Conservation (phyloP, 2,329 filamentous ascomycete species). For the Stemphylium lycopersici region DNA sequence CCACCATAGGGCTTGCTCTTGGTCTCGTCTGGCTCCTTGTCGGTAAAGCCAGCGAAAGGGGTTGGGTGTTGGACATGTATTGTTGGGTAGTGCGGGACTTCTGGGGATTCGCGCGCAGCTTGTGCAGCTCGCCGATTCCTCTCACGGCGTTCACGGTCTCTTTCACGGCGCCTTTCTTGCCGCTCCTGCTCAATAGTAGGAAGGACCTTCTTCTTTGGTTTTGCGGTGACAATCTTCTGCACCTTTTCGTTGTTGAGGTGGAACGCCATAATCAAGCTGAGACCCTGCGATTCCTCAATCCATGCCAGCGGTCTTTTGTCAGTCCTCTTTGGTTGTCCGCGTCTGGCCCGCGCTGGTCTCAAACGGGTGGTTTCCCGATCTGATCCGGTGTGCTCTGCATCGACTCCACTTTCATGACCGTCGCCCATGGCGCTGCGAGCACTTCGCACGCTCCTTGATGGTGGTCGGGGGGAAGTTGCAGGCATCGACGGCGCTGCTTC, state of each 20-base stretch:
- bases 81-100: conserved; percentile 62
- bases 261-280: conserved; percentile 43
- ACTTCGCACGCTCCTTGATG: conserved; percentile 31
- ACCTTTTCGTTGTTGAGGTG: conserved; percentile 61
- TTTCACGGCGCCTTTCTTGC: conserved; percentile 41
- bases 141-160: conserved; percentile 49
- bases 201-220: conserved; percentile 58
- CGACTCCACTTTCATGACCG: conserved; percentile 38
- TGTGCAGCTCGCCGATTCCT: conserved; percentile 56
- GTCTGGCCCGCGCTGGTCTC: conserved; percentile 43
- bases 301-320: conserved; percentile 46
- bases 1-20: conserved; percentile 96
- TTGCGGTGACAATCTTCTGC: conserved; percentile 64
- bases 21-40: conserved; percentile 84
- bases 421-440: conserved; percentile 33
- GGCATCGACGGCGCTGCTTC: conserved; percentile 36
- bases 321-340: conserved; percentile 39
- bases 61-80: conserved; percentile 71
- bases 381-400: conserved; percentile 34
- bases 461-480: conserved; percentile 39
- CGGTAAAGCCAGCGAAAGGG: conserved; percentile 86
- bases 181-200: conserved; percentile 41
- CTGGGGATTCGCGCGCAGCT: conserved; percentile 48
- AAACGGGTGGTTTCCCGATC: conserved; percentile 39
- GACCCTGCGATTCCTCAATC: conserved; percentile 42